Percentiles rank a stretch among this genome's conserved stretches.
Conservation (phyloP, 169 alveolate species). For the Fabrea salina region DNA sequence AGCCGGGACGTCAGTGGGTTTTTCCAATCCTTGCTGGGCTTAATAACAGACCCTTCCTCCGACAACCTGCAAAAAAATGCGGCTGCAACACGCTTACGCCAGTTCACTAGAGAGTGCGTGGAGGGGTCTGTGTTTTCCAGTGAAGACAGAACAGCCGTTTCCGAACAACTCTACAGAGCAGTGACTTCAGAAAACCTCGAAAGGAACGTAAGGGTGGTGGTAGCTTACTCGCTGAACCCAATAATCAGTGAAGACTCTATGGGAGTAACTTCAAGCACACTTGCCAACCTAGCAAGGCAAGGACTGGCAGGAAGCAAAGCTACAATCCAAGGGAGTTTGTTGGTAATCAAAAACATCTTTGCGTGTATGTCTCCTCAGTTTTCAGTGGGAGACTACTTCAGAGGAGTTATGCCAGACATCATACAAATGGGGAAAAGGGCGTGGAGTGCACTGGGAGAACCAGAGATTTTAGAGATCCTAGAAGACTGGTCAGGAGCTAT, state of each 20-base stretch:
- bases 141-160: background rate
- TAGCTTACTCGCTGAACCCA: background rate
- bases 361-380: background rate
- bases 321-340: background rate
- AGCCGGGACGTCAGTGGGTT: background rate
- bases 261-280: background rate
- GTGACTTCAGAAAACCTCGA: background rate
- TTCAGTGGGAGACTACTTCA: background rate
- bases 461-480: background rate
- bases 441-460: background rate
- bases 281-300: background rate
- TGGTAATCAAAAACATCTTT: background rate
- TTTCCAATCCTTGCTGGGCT: background rate
- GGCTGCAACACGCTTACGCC: background rate
- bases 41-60: background rate
- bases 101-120: background rate
- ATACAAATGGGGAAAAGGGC: background rate
- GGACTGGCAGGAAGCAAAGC: background rate
- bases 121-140: background rate
- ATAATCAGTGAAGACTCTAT: background rate
- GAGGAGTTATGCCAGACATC: background rate
- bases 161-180: background rate
- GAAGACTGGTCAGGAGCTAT: background rate
- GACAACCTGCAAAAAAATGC: background rate
- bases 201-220: background rate